phyloP scores from a whole-genome alignment of 2,329 filamentous ascomycete species.

The Curvularia lunata region DNA sequence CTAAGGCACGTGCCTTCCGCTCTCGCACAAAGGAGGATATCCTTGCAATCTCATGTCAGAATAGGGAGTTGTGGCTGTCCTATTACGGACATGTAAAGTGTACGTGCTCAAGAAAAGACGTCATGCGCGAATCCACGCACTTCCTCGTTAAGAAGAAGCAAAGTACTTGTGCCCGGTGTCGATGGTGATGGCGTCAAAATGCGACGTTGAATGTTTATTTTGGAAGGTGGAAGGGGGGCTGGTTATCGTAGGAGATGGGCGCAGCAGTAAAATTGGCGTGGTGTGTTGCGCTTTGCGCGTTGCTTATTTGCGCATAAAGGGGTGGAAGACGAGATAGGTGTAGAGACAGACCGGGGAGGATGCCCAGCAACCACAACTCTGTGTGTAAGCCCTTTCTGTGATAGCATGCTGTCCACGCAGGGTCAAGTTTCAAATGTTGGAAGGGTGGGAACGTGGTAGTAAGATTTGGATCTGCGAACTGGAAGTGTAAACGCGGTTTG shows the following conservation, averaged over 20 bases:
- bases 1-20: conserved; percentile 7
- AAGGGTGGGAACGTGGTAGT: neutral
- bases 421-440: conserved; percentile 4
- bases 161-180: neutral
- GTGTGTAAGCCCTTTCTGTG: too few species aligned
- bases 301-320: conserved; percentile 15
- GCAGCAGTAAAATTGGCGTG: conserved; percentile 7
- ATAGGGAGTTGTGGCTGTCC: conserved; percentile 21
- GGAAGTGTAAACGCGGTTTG: conserved; percentile 2
- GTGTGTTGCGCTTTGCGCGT: conserved; percentile 15
- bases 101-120: conserved; percentile 8
- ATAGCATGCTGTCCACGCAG: neutral
- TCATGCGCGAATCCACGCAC: conserved; percentile 6
- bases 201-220: conserved; percentile 8
- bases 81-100: conserved; percentile 14
- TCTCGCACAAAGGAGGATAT: conserved; percentile 1
- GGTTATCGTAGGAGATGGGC: neutral
- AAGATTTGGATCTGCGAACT: conserved; percentile 16
- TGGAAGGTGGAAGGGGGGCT: neutral
- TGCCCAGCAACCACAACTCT: too few species aligned
- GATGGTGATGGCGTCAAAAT: conserved; percentile 1
- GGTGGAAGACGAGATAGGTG: neutral
- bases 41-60: conserved; percentile 19
- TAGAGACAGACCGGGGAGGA: too few species aligned
- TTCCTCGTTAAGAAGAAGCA: conserved; percentile 3